Conservation (phyloP, 1,284 basidiomycete species). For the Cutaneotrichosporon sp. region DNA sequence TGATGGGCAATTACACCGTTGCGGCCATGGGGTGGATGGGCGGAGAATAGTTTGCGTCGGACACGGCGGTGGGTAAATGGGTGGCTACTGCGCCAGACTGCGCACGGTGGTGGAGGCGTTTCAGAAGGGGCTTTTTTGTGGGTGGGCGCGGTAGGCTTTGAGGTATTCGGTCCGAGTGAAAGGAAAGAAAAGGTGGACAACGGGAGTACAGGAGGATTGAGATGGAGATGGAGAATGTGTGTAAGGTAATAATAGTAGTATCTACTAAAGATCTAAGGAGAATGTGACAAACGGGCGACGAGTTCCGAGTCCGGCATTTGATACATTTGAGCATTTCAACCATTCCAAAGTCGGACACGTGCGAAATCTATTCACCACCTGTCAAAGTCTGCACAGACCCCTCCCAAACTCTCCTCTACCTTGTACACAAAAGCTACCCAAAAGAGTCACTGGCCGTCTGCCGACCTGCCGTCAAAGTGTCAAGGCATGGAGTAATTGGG, state of each 20-base stretch:
- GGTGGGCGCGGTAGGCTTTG: not conserved
- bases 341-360: conserved; percentile 4
- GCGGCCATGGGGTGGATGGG: conserved; percentile 3
- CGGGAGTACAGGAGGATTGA: not conserved
- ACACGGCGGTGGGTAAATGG: not conserved
- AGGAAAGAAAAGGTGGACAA: not conserved
- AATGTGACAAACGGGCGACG: not conserved
- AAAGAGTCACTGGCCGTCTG: too few relatives aligned
- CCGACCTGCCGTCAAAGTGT: too few relatives aligned
- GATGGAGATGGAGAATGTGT: not conserved
- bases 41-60: not conserved
- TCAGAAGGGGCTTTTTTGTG: not conserved
- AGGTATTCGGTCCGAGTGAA: not conserved
- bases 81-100: not conserved
- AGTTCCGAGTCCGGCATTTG: not conserved
- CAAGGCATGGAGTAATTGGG: too few relatives aligned
- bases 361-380: not conserved
- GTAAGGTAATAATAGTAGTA: not conserved
- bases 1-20: conserved; percentile 10
- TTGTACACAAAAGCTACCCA: too few relatives aligned
- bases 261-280: not conserved
- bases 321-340: not conserved
- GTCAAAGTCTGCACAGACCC: not conserved
- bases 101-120: not conserved
- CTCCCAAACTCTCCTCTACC: not conserved